Base-by-base conservation (phyloP, 495 filamentous ascomycete genomes). In the Hypoxylon subgilvum region DNA sequence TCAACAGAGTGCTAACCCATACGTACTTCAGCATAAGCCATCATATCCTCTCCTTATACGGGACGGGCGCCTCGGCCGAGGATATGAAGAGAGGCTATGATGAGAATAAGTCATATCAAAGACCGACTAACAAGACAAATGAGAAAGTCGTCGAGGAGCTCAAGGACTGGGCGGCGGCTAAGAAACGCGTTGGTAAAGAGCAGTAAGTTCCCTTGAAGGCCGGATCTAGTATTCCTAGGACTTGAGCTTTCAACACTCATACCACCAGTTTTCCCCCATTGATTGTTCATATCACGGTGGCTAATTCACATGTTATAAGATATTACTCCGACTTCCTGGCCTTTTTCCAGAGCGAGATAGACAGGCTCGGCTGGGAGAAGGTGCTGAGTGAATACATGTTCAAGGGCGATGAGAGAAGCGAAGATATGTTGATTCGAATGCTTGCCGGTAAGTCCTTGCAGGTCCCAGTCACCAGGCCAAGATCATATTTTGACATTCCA, bases 271-370 rank as follows among this genome's bases (percentile, higher is more conserved):
- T 30, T 44, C 23, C 14, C 12, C 30, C 34, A 14, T 14, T 9
- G 14, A 19, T 42, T 16, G 3, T 30, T 39, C 6, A 17, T 1
- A 38, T 27, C 14, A 13, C 4, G 39, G 9, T n/a, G 0, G 42
- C 65, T 88, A 1, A 84, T 74, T 5, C 69, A 79, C 2, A 72
- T 74, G 28, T 54, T 78, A 38, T n/a, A 63, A 69, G 66, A 39
- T 63, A 88, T 63, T 92, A 91, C 64, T 66, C 79, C 0, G 82
- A 88, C 59, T 95, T 85, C 61, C 71, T 95, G 0, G 71, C 72
- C 0, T 94, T 88, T 72, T 96, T 90, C 71, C 81, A 89, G 59
- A 56, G 69, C 2, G 85, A 93, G 69, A 90, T 96, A 39, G 78
- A 84, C 6, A 69, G 61, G 22, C 79, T 81, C 34, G 86, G 87